A percentile compares a stretch with the other conserved stretches of the same genome.
Evolutionary conservation across 1,139 yeast genomes (phyloP).

Genomic region (Pichia sp.): DNA sequence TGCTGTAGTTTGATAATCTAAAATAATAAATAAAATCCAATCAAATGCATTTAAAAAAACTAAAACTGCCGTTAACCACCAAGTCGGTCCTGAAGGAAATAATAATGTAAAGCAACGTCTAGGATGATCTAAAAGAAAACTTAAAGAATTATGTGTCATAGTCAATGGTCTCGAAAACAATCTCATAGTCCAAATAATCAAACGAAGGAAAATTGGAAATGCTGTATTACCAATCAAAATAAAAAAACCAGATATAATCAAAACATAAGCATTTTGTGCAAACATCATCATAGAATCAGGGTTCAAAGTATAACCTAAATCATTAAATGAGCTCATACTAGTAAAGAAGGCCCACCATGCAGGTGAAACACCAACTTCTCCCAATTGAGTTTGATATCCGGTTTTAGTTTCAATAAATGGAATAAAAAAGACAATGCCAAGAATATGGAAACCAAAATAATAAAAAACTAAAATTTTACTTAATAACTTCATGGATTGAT

Average conservation of each 20-base stretch:
- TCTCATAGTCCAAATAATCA: slow-evolving; percentile 73
- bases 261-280: slow-evolving; percentile 53
- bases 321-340: slow-evolving; percentile 70
- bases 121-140: slow-evolving; percentile 88
- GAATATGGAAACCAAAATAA: slow-evolving; percentile 67
- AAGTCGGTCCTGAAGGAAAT: slow-evolving; percentile 88
- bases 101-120: slow-evolving; percentile 91
- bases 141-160: slow-evolving; percentile 65
- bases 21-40: slow-evolving; percentile 66
- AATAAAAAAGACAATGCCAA: slow-evolving; percentile 51
- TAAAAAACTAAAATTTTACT: slow-evolving; percentile 60
- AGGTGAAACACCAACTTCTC: slow-evolving; percentile 55
- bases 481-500: slow-evolving; percentile 75
- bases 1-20: slow-evolving; percentile 56
- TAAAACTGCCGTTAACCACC: slow-evolving; percentile 83
- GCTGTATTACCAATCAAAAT: slow-evolving; percentile 91
- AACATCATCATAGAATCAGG: slow-evolving; percentile 72
- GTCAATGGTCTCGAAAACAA: slow-evolving; percentile 63
- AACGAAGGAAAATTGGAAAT: slow-evolving; percentile 74
- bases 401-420: slow-evolving; percentile 57
- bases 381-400: slow-evolving; percentile 39
- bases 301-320: slow-evolving; percentile 75
- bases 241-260: slow-evolving; percentile 58
- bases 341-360: slow-evolving; percentile 94
- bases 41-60: slow-evolving; percentile 70